These are phyloP conservation scores for Imleria badia DNA, from an alignment of 768 basidiomycete genomes.

Conservation along the genomic window DNA sequence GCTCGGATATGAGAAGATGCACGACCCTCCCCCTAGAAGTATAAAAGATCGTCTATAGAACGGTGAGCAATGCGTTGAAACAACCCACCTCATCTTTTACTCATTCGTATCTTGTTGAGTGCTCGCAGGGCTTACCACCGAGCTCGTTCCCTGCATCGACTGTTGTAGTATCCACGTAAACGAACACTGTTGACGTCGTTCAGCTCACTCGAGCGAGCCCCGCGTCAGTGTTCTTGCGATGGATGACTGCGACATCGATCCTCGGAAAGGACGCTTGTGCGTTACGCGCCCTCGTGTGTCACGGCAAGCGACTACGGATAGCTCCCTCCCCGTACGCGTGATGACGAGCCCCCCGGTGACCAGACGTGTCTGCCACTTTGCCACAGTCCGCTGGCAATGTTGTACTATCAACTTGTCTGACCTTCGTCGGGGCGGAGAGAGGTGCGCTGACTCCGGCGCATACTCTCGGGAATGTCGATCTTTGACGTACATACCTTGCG, in stretches of 20 bases:
- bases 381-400: background rate
- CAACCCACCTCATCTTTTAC: background rate
- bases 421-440: background rate
- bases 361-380: background rate
- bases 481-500: background rate
- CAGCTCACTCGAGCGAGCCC: constrained; percentile 26
- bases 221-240: constrained; percentile 59
- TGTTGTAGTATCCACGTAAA: constrained; percentile 30
- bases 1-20: constrained; percentile 2
- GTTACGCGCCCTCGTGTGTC: constrained; percentile 12
- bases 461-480: background rate
- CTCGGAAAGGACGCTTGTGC: constrained; percentile 29
- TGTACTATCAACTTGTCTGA: background rate
- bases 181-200: constrained; percentile 27
- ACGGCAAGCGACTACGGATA: background rate
- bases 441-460: background rate
- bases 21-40: background rate
- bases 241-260: constrained; percentile 74
- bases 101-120: constrained; percentile 1
- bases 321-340: background rate
- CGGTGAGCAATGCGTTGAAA: constrained; percentile 13
- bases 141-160: constrained; percentile 35
- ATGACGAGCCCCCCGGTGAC: background rate
- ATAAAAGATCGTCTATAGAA: constrained; percentile 15
- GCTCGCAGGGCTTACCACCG: constrained; percentile 7